Evolutionary conservation across 257 asterid species (phyloP).

Genomic region (Solanum medicagineum): DNA sequence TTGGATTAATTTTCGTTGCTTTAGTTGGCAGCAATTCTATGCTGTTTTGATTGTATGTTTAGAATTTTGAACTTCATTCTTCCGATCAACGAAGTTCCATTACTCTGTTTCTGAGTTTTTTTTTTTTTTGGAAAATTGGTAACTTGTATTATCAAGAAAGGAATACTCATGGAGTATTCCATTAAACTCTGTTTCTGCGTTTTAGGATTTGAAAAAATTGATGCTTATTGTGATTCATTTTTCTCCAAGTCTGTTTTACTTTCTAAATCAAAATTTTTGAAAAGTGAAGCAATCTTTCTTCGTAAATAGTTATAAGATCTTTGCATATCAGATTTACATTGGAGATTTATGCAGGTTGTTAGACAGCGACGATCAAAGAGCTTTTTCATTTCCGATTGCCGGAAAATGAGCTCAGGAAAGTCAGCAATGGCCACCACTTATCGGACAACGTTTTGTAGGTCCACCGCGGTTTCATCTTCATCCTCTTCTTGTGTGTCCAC

Average conservation of each 20-base stretch:
- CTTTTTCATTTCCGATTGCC: slow-evolving; percentile 29
- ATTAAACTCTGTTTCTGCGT: not conserved
- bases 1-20: not conserved
- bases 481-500: slow-evolving; percentile 44
- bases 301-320: not conserved
- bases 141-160: no score
- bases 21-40: not conserved
- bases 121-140: no score
- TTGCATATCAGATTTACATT: not conserved
- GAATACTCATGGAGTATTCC: no score
- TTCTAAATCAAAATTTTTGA: not conserved
- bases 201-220: not conserved
- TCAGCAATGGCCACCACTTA: slow-evolving; percentile 16
- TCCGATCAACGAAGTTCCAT: not conserved
- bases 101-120: not conserved
- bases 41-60: not conserved
- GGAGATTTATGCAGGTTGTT: slow-evolving; percentile 29
- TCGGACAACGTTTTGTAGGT: slow-evolving; percentile 15
- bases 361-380: slow-evolving; percentile 62
- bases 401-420: slow-evolving; percentile 25
- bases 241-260: not conserved
- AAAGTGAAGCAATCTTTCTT: not conserved
- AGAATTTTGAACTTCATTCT: not conserved
- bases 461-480: not conserved
- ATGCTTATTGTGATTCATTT: not conserved